Evolutionary conservation across 2,329 filamentous ascomycete species (phyloP).

Genomic region (Didymella exigua): DNA sequence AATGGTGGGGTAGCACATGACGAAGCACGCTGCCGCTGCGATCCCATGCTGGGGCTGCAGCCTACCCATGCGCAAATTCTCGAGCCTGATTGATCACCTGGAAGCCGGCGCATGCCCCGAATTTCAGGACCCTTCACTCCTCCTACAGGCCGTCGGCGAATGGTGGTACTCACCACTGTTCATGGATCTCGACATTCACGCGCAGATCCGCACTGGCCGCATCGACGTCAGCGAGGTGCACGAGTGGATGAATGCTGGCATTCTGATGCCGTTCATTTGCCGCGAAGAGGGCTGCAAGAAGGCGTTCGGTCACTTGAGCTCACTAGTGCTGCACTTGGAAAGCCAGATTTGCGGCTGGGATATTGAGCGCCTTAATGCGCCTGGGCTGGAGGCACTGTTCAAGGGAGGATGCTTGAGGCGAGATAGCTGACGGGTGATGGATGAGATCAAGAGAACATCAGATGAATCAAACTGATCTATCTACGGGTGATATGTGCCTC

Average conservation of each 20-base stretch:
- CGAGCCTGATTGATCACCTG: slow-evolving; percentile 40
- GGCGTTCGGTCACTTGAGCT: slow-evolving; percentile 35
- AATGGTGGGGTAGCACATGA: slow-evolving; percentile 34
- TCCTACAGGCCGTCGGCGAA: slow-evolving; percentile 33
- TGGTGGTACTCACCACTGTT: slow-evolving; percentile 45
- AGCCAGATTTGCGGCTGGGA: slow-evolving; percentile 36
- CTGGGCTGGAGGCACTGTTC: slow-evolving; percentile 31
- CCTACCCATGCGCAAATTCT: slow-evolving; percentile 30
- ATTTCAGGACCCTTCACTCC: slow-evolving; percentile 61
- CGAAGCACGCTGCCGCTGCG: slow-evolving; percentile 27
- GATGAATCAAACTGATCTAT: too few relatives aligned
- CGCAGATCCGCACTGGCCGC: slow-evolving; percentile 35
- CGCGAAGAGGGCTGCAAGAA: slow-evolving; percentile 32
- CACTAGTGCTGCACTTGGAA: slow-evolving; percentile 38
- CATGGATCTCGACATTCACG: slow-evolving; percentile 45
- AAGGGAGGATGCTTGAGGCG: slow-evolving; percentile 17
- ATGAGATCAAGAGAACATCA: too few relatives aligned
- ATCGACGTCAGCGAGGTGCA: slow-evolving; percentile 29
- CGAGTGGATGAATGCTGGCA: slow-evolving; percentile 31
- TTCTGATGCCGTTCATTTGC: slow-evolving; percentile 40
- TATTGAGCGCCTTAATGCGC: slow-evolving; percentile 31
- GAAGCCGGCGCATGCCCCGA: slow-evolving; percentile 70
- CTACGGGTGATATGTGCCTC: background rate
- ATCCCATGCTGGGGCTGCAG: slow-evolving; percentile 38
- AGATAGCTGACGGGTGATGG: slow-evolving; percentile 18